phyloP scores from a whole-genome alignment of 495 filamentous ascomycete species.

The Trichocladium uniseriatum region DNA sequence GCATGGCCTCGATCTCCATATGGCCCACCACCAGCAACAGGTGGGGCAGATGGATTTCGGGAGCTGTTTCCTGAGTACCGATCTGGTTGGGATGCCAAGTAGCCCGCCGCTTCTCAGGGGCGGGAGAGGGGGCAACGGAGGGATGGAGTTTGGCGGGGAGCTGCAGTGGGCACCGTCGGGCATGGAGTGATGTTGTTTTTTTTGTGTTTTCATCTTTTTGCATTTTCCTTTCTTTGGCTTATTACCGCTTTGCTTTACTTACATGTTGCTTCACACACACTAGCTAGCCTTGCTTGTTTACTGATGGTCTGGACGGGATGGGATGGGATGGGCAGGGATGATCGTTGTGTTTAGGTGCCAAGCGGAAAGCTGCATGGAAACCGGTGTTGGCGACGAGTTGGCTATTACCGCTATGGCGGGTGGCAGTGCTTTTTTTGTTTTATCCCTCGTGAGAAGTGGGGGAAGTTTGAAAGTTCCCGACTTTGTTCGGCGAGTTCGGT shows the following conservation, averaged over 20 bases:
- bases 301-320: not conserved
- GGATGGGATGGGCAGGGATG: not conserved
- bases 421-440: not conserved
- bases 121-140: not conserved
- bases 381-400: too few relatives aligned
- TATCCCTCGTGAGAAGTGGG: not conserved
- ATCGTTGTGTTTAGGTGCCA: too few relatives aligned
- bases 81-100: constrained; percentile 39
- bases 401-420: too few relatives aligned
- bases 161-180: too few relatives aligned
- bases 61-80: constrained; percentile 41
- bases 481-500: too few relatives aligned
- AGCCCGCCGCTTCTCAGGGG: constrained; percentile 38
- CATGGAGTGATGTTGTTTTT: too few relatives aligned
- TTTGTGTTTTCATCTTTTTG: not conserved
- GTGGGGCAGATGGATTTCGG: constrained; percentile 25
- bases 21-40: constrained; percentile 7
- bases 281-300: too few relatives aligned
- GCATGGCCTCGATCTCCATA: constrained; percentile 30
- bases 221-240: not conserved
- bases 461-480: too few relatives aligned
- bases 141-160: constrained; percentile 18
- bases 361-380: too few relatives aligned
- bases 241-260: not conserved
- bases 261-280: not conserved